These are phyloP conservation scores for Ministeria vibrans DNA, from an alignment of 78 protist species.

Conservation along the genomic window DNA sequence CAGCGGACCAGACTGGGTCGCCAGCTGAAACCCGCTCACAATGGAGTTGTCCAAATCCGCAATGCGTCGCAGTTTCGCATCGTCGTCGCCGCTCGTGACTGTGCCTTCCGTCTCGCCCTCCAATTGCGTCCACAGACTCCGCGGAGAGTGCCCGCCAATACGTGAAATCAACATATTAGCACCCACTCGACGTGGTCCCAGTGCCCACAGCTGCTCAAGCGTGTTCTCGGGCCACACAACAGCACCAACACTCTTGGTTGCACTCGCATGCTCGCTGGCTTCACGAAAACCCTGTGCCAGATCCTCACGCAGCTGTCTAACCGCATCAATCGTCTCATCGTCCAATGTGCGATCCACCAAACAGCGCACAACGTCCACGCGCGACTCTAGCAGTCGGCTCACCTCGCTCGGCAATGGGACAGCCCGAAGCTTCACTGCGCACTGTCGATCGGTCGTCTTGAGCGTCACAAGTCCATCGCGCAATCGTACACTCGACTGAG, in stretches of 20 bases:
- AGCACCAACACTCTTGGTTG: too few relatives aligned
- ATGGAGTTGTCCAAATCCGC: conserved; percentile 49
- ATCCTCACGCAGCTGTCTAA: neutral
- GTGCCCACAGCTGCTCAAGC: neutral
- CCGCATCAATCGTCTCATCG: neutral
- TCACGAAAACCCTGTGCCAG: neutral
- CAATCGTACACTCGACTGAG: too few relatives aligned
- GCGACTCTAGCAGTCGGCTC: neutral
- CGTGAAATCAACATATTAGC: neutral
- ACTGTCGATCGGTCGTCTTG: neutral
- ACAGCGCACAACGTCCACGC: neutral
- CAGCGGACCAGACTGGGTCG: conserved; percentile 80
- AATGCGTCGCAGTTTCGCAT: too few relatives aligned
- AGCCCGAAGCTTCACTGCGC: neutral
- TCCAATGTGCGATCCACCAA: neutral
- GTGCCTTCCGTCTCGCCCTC: neutral
- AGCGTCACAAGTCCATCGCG: neutral
- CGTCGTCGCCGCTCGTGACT: too few relatives aligned
- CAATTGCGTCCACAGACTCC: neutral
- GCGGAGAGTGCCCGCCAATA: too few relatives aligned
- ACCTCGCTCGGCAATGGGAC: neutral
- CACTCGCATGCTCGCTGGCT: too few relatives aligned
- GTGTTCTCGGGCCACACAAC: neutral
- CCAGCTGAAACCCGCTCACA: conserved; percentile 89
- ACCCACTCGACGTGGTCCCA: conserved; percentile 4